Conservation (phyloP, 495 filamentous ascomycete genomes). For the Aspergillus bertholletiae region DNA sequence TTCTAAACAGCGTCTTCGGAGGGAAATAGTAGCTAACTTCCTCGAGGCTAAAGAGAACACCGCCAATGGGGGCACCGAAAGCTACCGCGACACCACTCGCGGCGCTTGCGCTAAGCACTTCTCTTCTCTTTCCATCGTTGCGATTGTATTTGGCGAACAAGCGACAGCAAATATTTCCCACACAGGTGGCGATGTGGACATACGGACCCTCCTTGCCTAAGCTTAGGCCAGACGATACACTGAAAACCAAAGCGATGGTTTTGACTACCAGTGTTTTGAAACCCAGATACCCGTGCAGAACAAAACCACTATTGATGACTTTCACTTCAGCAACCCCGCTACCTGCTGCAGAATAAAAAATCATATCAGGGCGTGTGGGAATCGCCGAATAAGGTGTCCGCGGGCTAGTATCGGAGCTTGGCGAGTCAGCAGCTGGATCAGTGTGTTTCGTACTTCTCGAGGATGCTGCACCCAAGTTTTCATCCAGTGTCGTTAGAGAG, state of each 20-base stretch:
- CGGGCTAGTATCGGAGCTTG: conserved; percentile 30
- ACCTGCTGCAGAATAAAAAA: conserved; percentile 93
- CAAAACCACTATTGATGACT: conserved; percentile 95
- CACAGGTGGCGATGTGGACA: conserved; percentile 93
- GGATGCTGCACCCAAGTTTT: conserved; percentile 58
- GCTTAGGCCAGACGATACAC: conserved; percentile 87
- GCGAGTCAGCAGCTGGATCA: conserved; percentile 35
- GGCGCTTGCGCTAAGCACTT: conserved; percentile 88
- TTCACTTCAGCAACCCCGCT: conserved; percentile 97
- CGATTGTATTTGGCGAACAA: conserved; percentile 89
- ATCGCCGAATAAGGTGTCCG: conserved; percentile 24
- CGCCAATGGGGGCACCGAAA: conserved; percentile 90
- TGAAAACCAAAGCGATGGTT: conserved; percentile 76
- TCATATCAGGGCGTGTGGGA: conserved; percentile 60
- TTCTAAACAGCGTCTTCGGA: conserved; percentile 95
- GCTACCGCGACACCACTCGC: conserved; percentile 93
- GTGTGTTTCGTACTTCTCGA: conserved; percentile 41
- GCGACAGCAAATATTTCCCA: conserved; percentile 93
- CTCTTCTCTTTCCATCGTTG: conserved; percentile 88
- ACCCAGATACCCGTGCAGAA: conserved; percentile 92
- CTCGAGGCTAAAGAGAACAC: conserved; percentile 90
- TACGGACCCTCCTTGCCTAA: conserved; percentile 96
- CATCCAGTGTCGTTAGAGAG: conserved; percentile 81
- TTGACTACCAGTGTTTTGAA: conserved; percentile 86
- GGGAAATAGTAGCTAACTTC: conserved; percentile 98